Evolutionary conservation across 148 eudicot species (phyloP), one percentile per base, ranked within the genome.

Genomic region (Beta vulgaris): DNA sequence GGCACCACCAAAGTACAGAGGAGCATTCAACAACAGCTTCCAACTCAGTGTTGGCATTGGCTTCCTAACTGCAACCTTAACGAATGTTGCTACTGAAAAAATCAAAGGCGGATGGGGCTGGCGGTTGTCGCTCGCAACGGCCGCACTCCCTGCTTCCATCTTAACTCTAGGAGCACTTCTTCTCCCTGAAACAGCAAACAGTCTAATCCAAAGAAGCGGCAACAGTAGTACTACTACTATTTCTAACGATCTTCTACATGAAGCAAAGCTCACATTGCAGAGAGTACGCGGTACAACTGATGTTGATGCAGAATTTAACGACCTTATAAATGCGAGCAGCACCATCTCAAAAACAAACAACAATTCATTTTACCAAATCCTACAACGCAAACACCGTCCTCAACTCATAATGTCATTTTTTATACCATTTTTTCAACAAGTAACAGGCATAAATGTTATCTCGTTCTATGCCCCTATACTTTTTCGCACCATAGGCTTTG

Each of bases 171-270:
- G 91, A 2, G 84, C 91, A 39, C 23, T 88, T 8, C 71, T 79
- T 68, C 85, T 90, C 54, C 88, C 93, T 6, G 93, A 89, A 68
- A 87, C 93, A 40, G 91, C 93, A 19, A 89, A 87, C 83, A 86
- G 89, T 77, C 71, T 90, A 6, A 82, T 90, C 68, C 88, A 90
- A 75, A 80, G 80, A 44, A 76, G 85, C n/a, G n/a, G n/a, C 59
- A 63, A 61, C 29, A 58, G 73, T 14, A 36, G 4, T 2, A 40
- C 69, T 36, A 1, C 6, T 7, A 21, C 31, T 6, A 40, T 10
- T 21, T 2, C 6, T 26, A 72, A 81, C 25, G 12, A 71, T 46
- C 29, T 64, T 10, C 12, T 31, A 31, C 81, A 58, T 1, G 71
- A 81, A 51, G 84, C 87, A 42, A 84, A 80, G 40, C 18, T 8